These are phyloP conservation scores for Marchantia paleacea DNA, from an alignment of 225 moss, liverwort and hornwort genomes.

Conservation along the genomic window DNA sequence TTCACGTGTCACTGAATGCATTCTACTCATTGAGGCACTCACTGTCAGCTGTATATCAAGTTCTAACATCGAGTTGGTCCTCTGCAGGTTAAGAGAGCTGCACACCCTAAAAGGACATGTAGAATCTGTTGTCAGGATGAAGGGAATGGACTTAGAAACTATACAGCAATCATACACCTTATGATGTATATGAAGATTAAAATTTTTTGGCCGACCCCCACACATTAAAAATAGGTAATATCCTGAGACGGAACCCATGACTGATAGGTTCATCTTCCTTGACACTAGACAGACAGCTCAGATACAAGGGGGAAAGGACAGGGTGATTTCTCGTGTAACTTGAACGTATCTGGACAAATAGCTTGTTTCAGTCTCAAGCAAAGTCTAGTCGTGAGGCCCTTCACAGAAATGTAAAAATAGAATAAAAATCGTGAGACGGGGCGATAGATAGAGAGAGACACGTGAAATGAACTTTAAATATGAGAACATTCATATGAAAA, in stretches of 20 bases:
- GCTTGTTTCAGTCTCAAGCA: slow-evolving; percentile 10
- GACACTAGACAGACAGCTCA: not conserved
- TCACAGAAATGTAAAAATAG: not conserved
- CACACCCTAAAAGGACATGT: slow-evolving; percentile 71
- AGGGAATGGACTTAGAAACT: slow-evolving; percentile 50
- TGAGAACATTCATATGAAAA: not conserved
- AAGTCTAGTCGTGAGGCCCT: slow-evolving; percentile 2
- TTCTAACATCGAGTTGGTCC: too few relatives aligned
- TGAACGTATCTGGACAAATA: not conserved
- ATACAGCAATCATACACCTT: slow-evolving; percentile 56
- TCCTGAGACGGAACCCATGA: not conserved
- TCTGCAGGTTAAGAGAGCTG: slow-evolving; percentile 41
- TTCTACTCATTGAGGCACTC: too few relatives aligned
- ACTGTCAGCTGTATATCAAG: too few relatives aligned
- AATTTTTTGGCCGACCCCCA: not conserved
- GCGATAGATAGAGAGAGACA: not conserved
- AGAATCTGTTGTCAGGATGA: slow-evolving; percentile 58
- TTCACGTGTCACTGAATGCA: too few relatives aligned
- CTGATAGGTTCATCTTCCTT: not conserved
- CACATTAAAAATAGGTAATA: too few relatives aligned
- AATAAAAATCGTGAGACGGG: not conserved
- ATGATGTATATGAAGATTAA: not conserved
- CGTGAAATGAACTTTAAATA: not conserved
- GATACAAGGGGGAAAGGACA: not conserved
- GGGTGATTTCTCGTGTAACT: not conserved